A percentile compares a stretch with the other conserved stretches of the same genome.
Conservation (phyloP, 2,329 filamentous ascomycete species). For the Colletotrichum melonis region DNA sequence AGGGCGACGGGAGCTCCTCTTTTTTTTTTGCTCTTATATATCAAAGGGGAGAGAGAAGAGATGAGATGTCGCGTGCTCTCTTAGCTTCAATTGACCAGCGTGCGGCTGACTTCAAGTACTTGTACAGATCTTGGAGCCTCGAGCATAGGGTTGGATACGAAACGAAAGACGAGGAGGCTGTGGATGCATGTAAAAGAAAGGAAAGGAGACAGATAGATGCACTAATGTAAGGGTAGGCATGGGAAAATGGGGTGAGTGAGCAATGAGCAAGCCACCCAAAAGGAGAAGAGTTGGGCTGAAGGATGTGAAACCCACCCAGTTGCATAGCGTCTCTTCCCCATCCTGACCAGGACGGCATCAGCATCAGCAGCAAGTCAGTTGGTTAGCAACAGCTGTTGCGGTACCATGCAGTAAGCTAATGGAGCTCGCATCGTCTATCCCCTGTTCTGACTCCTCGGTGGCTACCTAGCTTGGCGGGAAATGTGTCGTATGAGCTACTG, state of each 20-base stretch:
- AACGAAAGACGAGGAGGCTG: neutral
- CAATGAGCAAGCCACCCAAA: slow-evolving; percentile 1
- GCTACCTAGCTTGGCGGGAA: slow-evolving; percentile 12
- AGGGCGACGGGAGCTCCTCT: slow-evolving; percentile 1
- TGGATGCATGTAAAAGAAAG: slow-evolving; percentile 1
- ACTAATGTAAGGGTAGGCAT: neutral
- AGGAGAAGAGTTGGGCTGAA: slow-evolving; percentile 30
- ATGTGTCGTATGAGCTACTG: neutral
- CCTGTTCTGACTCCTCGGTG: slow-evolving; percentile 10
- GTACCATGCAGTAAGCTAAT: slow-evolving; percentile 25
- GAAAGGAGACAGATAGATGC: slow-evolving; percentile 1
- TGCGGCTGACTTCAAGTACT: slow-evolving; percentile 7
- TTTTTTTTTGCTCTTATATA: neutral
- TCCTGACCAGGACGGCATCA: neutral
- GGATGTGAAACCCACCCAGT: slow-evolving; percentile 32
- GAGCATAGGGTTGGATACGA: neutral
- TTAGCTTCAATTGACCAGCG: neutral
- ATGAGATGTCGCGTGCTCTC: slow-evolving; percentile 21
- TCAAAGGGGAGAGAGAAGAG: slow-evolving; percentile 4
- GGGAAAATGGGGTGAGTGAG: slow-evolving; percentile 9
- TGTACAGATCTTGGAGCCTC: neutral
- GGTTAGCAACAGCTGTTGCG: slow-evolving; percentile 6
- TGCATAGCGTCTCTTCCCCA: slow-evolving; percentile 22
- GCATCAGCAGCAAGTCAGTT: neutral
- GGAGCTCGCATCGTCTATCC: slow-evolving; percentile 16